Evolutionary conservation across 257 asterid genomes (phyloP), one percentile per base, ranked within the genome.

Genomic region (Solanum virginianum): DNA sequence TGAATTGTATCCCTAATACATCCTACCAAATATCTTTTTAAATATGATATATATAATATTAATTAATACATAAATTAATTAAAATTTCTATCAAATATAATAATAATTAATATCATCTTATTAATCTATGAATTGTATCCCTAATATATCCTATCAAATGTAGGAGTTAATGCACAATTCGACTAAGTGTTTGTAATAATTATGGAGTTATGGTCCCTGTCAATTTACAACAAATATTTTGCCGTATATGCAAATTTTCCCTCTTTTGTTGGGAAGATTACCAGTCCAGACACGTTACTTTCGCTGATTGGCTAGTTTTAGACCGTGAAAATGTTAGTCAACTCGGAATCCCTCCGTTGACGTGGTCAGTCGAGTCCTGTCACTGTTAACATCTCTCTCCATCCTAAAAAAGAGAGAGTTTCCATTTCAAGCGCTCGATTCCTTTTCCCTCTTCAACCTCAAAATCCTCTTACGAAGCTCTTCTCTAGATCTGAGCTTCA

Each of bases 401-500:
- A 36, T 39, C 26, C 41, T 63, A 14, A 15, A 68, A 68, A 32
- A 68, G 12, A 15, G 22, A 69, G 79, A 36, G 79, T 69, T 69
- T 69, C 79, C 79, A 69, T 69, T 17, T 69, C 53, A 39, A 39
- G 77, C 26, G 49, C 77, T 36, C 26, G 24, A 8, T 8, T 77
- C 41, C 15, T 12, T 13, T 49, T 26, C 83, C 63, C 62, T 53
- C 65, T 79, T 60, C 60, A 81, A n/a, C 85, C 68, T 22, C 77
- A 62, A 81, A 81, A 59, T 43, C 55, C 29, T 70, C 80, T 70
- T 70, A 53, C 11, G 54, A 77, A 77, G 15, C 8, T 53, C 17
- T 26, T 55, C 91, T 89, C 89, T 88, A 90, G 93, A 91, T 93
- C 92, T 89, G 96, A 89, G 91, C 90, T 89, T 29, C 80, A 71